Evolutionary conservation across 2,329 filamentous ascomycete genomes (phyloP).

Genomic region (Colletotrichum sansevieriae): DNA sequence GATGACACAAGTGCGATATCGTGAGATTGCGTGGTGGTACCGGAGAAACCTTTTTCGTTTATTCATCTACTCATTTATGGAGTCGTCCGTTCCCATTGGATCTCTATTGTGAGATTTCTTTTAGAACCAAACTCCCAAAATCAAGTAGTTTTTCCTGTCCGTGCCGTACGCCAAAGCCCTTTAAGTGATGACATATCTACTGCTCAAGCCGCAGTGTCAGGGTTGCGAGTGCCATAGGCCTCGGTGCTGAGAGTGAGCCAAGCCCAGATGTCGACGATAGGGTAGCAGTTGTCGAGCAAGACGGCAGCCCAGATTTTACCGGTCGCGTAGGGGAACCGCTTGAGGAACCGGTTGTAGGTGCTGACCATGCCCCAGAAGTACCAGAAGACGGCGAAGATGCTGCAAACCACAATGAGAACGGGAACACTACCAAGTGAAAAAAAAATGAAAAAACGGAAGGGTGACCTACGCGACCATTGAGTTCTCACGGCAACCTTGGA

Average conservation of each 20-base stretch:
- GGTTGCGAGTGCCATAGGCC: constrained; percentile 33
- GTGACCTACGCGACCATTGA: constrained; percentile 25
- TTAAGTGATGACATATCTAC: not conserved
- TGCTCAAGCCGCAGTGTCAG: not conserved
- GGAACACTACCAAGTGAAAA: no score
- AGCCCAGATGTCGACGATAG: constrained; percentile 34
- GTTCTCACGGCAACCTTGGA: constrained; percentile 5
- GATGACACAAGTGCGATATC: no score
- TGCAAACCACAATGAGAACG: not conserved
- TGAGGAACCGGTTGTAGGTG: constrained; percentile 22
- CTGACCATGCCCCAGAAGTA: constrained; percentile 26
- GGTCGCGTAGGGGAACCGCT: constrained; percentile 28
- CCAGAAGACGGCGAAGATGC: constrained; percentile 28
- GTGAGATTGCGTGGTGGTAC: fast-evolving
- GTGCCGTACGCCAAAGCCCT: not conserved
- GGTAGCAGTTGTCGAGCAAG: constrained; percentile 34
- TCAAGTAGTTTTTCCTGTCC: not conserved
- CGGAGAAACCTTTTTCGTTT: not conserved
- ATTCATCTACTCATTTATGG: not conserved
- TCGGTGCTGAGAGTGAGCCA: constrained; percentile 34
- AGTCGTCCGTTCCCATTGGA: not conserved
- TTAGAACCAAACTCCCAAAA: not conserved
- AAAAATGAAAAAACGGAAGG: no score
- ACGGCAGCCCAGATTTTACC: constrained; percentile 31
- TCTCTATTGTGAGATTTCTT: not conserved